Percentiles rank a stretch among this genome's conserved stretches.
These are phyloP conservation scores for Aspergillus fumigatiaffinis DNA, from an alignment of 2,329 filamentous ascomycete genomes.

Conservation along the genomic window DNA sequence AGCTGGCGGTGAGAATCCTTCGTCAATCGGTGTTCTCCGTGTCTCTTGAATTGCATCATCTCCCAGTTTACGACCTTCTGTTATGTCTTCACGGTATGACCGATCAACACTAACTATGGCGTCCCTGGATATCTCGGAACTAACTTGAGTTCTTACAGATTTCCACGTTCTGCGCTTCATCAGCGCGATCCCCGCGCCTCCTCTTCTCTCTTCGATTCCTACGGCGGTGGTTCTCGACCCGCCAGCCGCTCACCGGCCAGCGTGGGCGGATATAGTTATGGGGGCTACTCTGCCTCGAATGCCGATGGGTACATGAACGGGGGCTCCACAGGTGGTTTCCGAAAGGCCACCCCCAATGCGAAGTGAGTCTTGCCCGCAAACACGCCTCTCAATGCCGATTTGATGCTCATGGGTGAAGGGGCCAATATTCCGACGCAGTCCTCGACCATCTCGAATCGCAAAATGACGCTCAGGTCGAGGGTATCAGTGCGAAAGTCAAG, in stretches of 20 bases:
- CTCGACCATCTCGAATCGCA: conserved; percentile 92
- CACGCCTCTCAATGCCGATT: neutral
- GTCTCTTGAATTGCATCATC: neutral
- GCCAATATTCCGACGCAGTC: conserved; percentile 89
- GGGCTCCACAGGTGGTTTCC: conserved; percentile 33
- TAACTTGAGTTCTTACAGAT: conserved; percentile 47
- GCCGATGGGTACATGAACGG: conserved; percentile 22
- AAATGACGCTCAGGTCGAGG: conserved; percentile 84
- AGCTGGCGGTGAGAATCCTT: neutral
- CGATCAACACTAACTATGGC: neutral
- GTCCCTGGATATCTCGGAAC: neutral
- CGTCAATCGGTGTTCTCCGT: neutral
- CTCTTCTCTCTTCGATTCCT: conserved; percentile 71
- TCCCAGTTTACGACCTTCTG: conserved; percentile 6
- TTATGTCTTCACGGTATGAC: conserved; percentile 36
- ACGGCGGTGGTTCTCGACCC: conserved; percentile 53
- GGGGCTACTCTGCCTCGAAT: conserved; percentile 26
- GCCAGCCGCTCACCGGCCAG: conserved; percentile 36
- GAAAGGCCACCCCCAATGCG: conserved; percentile 68
- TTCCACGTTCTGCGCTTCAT: conserved; percentile 64
- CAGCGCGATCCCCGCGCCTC: conserved; percentile 64
- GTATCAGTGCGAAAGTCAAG: conserved; percentile 86
- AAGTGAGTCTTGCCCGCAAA: conserved; percentile 46
- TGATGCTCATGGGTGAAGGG: conserved; percentile 47
- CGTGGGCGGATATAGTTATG: conserved; percentile 52